Conservation (phyloP, 1,284 basidiomycete genomes). For the Xerocomus nothofagi region DNA sequence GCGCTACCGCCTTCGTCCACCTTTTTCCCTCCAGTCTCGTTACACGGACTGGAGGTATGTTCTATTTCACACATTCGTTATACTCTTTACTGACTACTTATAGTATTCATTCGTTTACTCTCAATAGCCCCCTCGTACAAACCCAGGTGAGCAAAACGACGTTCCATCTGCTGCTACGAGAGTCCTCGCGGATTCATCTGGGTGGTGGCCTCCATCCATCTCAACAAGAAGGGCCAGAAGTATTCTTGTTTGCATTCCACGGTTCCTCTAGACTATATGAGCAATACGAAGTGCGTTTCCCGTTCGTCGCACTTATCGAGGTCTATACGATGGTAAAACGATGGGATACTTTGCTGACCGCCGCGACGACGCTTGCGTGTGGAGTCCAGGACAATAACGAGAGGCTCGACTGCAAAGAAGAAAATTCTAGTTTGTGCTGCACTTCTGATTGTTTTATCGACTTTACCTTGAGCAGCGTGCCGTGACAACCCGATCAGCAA, state of each 20-base stretch:
- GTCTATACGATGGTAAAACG: constrained; percentile 72
- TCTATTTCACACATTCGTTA: no score
- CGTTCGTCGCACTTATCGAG: constrained; percentile 64
- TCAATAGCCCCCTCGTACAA: no score
- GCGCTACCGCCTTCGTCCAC: no score
- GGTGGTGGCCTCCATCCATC: constrained; percentile 58
- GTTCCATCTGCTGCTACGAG: constrained; percentile 59
- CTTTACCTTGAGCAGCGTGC: constrained; percentile 64
- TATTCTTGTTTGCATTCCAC: constrained; percentile 61
- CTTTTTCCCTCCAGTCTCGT: no score
- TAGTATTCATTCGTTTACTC: no score
- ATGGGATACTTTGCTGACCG: constrained; percentile 63
- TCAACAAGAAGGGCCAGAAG: constrained; percentile 61
- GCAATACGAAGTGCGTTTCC: constrained; percentile 55
- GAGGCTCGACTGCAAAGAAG: constrained; percentile 52
- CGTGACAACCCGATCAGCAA: constrained; percentile 60
- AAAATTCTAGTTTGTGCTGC: constrained; percentile 2
- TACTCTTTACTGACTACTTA: no score
- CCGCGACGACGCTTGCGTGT: constrained; percentile 52
- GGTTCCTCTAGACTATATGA: constrained; percentile 60
- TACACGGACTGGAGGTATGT: no score
- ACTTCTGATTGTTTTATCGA: background rate
- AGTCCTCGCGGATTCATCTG: constrained; percentile 54
- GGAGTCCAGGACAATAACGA: constrained; percentile 52
- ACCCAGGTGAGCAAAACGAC: constrained; percentile 59